These are phyloP conservation scores for Tuber borchii DNA, from an alignment of 495 filamentous ascomycete species.

Conservation along the genomic window DNA sequence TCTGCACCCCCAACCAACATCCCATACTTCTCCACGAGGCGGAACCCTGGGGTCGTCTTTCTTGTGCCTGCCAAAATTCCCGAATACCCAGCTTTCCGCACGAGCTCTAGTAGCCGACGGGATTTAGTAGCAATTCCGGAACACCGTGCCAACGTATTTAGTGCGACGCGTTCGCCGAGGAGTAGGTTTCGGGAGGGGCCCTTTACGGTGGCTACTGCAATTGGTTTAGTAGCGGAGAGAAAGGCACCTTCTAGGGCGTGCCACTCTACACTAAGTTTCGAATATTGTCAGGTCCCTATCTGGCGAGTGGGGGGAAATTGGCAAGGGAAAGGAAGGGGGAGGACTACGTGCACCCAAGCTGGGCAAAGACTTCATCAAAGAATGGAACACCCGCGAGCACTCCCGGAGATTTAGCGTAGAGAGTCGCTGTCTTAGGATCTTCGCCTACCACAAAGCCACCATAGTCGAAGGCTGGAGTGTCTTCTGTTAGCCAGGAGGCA, in stretches of 20 bases:
- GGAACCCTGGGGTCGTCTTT: constrained; percentile 94
- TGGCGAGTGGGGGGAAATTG: constrained; percentile 5
- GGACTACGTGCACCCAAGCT: constrained; percentile 64
- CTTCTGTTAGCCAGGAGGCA: constrained; percentile 81
- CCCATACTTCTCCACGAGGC: constrained; percentile 95
- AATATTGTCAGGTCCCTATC: neutral
- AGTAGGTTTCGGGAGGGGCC: constrained; percentile 81
- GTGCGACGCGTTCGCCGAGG: constrained; percentile 83
- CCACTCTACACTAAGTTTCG: constrained; percentile 63
- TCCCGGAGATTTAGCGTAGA: constrained; percentile 81
- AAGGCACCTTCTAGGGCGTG: constrained; percentile 66
- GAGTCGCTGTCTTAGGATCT: constrained; percentile 63
- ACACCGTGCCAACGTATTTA: constrained; percentile 86
- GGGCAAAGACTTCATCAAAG: constrained; percentile 86
- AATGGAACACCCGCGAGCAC: constrained; percentile 90
- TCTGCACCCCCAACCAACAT: constrained; percentile 91
- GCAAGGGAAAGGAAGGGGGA: constrained; percentile 15
- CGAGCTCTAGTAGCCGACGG: constrained; percentile 48
- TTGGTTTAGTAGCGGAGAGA: constrained; percentile 53
- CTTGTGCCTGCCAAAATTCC: constrained; percentile 88
- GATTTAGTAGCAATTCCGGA: constrained; percentile 76
- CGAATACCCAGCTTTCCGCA: constrained; percentile 60
- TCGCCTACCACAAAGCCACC: constrained; percentile 95
- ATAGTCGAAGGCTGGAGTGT: constrained; percentile 93
- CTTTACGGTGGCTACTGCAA: constrained; percentile 67